Percentiles rank a stretch among this genome's conserved stretches.
phyloP scores from a whole-genome alignment of 2,329 filamentous ascomycete genomes.

The Cordyceps farinosa region DNA sequence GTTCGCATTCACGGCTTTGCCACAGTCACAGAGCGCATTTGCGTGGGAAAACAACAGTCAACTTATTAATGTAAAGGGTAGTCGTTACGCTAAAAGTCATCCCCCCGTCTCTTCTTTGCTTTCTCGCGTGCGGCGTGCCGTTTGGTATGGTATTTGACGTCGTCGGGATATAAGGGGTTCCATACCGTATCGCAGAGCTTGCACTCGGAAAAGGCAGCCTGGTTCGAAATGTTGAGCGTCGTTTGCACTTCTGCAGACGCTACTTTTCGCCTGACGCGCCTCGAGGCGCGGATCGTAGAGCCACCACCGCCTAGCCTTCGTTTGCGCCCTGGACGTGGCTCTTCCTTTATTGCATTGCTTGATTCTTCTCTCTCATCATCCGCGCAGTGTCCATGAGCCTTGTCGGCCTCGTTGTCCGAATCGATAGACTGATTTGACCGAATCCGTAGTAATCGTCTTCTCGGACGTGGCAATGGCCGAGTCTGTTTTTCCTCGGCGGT shows the following conservation, averaged over 20 bases:
- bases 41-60: neutral
- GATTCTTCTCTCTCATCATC: neutral
- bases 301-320: neutral
- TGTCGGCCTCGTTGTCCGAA: neutral
- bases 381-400: neutral
- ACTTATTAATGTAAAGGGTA: neutral
- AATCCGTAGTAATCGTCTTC: conserved; percentile 29
- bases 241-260: conserved; percentile 34
- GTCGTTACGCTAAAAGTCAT: conserved; percentile 16
- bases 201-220: conserved; percentile 42
- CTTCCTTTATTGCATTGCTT: neutral
- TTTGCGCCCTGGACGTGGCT: neutral
- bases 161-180: conserved; percentile 42
- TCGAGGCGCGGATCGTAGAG: neutral
- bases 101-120: conserved; percentile 22
- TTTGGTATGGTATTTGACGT: conserved; percentile 41
- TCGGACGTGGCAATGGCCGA: conserved; percentile 2
- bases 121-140: conserved; percentile 35
- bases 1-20: too few relatives aligned
- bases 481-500: neutral
- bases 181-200: conserved; percentile 41
- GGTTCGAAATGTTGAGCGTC: conserved; percentile 42
- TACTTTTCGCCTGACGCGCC: conserved; percentile 18
- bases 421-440: conserved; percentile 22
- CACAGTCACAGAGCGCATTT: too few relatives aligned